Evolutionary conservation across 1,284 basidiomycete genomes (phyloP), one percentile per base, ranked within the genome.

Genomic region (Microbotryomycetes sp.): DNA sequence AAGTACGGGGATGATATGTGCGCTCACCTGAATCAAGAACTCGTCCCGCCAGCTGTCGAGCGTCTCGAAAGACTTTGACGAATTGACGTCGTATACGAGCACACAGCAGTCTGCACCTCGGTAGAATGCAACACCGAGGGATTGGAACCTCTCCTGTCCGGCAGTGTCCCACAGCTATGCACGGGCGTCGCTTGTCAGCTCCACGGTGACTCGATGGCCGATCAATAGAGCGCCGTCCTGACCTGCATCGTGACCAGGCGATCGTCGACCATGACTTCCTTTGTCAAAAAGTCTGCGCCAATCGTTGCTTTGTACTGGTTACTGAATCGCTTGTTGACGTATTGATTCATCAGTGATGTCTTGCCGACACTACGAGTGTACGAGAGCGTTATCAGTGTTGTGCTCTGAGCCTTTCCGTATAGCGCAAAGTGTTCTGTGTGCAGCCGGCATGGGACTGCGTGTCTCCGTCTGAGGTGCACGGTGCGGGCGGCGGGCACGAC

Each of bases 311-410:
- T 98, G 84, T 99, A 98, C 78, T 97, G 94, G 77, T 94, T 97
- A 74, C 89, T 94, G 79, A 98, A 99, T 68, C 96, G 88, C 79
- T 97, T 98, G 85, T 98, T 98, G 73, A 99, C 96, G 81, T 97
- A 98, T 81, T 98, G 96, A 81, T 97, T 98, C 96, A 99, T 99
- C 72, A 99, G 85, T 47, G 94, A 98, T 53, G 94, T 98, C 87
- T 98, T 98, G 56, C 94, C 96, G 76, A 99, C 96, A 64, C 94
- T 96, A 73, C 48, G 16, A 24, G 18, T 5, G n/a, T 7, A 3
- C 47, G 51, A n/a, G 21, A 29, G 9, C 4, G 23, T 29, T 47
- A 16, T 2, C 7, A 23, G n/a, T 5, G n/a, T n/a, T n/a, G n/a
- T n/a, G n/a, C n/a, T n/a, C n/a, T n/a, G n/a, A n/a, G n/a, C n/a